These are phyloP conservation scores for Casuarina equisetifolia DNA, from an alignment of 306 rosid species.

Conservation along the genomic window DNA sequence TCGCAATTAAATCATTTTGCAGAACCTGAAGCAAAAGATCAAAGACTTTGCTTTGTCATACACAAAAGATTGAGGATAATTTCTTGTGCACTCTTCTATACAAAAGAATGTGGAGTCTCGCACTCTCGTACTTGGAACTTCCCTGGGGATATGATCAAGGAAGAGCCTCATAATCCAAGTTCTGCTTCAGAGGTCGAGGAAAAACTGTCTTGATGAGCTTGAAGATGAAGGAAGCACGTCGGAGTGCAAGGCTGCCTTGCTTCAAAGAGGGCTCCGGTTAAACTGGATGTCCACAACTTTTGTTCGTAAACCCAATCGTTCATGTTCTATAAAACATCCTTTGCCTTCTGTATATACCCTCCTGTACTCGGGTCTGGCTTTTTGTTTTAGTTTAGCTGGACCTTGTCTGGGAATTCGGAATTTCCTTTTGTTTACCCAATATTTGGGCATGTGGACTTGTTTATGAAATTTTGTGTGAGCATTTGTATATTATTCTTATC, in stretches of 20 bases:
- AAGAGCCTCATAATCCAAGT: slow-evolving; percentile 3
- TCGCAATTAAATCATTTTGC: slow-evolving; percentile 35
- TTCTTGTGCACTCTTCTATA: slow-evolving; percentile 7
- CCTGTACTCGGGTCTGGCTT: slow-evolving; percentile 37
- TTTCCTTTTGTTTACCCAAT: no score
- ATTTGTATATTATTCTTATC: not conserved
- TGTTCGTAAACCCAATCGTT: slow-evolving; percentile 14
- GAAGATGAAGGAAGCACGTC: not conserved
- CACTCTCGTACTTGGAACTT: slow-evolving; percentile 14
- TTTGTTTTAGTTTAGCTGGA: slow-evolving; percentile 46
- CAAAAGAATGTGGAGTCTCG: slow-evolving; percentile 23
- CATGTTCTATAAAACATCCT: slow-evolving; percentile 31
- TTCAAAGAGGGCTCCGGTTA: not conserved
- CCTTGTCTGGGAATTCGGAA: slow-evolving; percentile 20
- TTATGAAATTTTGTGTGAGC: not conserved
- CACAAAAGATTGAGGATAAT: slow-evolving; percentile 40
- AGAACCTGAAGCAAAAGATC: slow-evolving; percentile 74
- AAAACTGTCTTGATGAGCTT: not conserved
- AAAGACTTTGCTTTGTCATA: slow-evolving; percentile 55
- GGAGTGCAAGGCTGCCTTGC: not conserved
- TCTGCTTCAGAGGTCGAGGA: not conserved
- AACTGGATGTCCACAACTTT: slow-evolving; percentile 23
- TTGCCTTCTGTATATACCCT: slow-evolving; percentile 26
- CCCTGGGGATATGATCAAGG: slow-evolving; percentile 17
- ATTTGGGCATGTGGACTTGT: not conserved